These are phyloP conservation scores for Sclerotinia sclerotiorum DNA, from an alignment of 2,329 filamentous ascomycete species.

Conservation along the genomic window DNA sequence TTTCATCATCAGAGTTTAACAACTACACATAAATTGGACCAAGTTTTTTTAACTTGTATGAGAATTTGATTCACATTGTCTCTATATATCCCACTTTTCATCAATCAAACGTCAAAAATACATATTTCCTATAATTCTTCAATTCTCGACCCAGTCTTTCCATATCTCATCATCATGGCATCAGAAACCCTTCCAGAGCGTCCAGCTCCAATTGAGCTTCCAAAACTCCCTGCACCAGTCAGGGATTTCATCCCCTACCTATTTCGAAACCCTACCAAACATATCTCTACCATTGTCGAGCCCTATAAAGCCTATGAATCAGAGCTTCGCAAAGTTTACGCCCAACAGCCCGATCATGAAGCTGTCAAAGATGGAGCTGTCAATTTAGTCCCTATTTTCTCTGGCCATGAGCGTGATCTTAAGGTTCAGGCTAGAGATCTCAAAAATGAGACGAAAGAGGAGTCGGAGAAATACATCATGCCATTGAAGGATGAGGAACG, in stretches of 20 bases:
- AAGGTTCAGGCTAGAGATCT: slow-evolving; percentile 63
- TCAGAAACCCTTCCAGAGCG: background rate
- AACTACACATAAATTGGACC: background rate
- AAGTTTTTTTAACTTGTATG: background rate
- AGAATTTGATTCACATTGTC: background rate
- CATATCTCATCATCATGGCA: slow-evolving; percentile 6
- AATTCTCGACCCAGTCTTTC: background rate
- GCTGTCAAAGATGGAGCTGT: slow-evolving; percentile 56
- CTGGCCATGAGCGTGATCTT: slow-evolving; percentile 54
- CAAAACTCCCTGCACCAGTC: slow-evolving; percentile 33
- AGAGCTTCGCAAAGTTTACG: slow-evolving; percentile 64
- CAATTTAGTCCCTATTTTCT: slow-evolving; percentile 68
- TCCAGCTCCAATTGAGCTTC: slow-evolving; percentile 31
- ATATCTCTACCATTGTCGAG: slow-evolving; percentile 58
- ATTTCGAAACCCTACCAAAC: slow-evolving; percentile 51
- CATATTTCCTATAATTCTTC: background rate
- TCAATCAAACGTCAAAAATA: background rate
- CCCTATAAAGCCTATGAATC: slow-evolving; percentile 70
- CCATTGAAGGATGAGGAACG: slow-evolving; percentile 61
- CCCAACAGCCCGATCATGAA: slow-evolving; percentile 63
- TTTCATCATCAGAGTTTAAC: background rate
- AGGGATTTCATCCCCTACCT: slow-evolving; percentile 50
- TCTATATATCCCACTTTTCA: background rate
- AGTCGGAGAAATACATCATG: slow-evolving; percentile 70
- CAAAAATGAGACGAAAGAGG: slow-evolving; percentile 55